Conservation (phyloP, 1,139 yeast species). For the Scheffersomyces segobiensis region DNA sequence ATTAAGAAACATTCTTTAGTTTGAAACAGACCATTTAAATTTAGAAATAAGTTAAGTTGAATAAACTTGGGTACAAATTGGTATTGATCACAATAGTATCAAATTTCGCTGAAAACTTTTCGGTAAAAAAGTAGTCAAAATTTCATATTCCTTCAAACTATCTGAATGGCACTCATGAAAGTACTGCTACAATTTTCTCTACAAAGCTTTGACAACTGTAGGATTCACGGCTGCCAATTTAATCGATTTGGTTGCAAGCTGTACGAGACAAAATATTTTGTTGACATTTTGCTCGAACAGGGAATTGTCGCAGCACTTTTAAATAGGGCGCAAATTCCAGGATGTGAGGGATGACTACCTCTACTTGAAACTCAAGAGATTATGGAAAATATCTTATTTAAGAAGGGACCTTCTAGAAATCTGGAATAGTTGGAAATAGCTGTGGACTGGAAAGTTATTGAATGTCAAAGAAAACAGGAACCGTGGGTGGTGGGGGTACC, state of each 20-base stretch:
- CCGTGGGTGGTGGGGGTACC: slow-evolving; percentile 4
- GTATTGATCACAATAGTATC: neutral
- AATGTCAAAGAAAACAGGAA: slow-evolving; percentile 8
- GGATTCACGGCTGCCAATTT: neutral
- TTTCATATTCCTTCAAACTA: no score
- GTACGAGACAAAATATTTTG: neutral
- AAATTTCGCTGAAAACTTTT: no score
- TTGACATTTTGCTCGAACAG: neutral
- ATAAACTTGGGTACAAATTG: neutral
- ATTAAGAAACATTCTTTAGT: neutral
- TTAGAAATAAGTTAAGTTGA: no score
- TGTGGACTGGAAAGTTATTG: neutral
- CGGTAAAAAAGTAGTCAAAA: no score
- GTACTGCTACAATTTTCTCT: neutral
- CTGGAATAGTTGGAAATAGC: neutral
- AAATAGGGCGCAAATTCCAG: neutral
- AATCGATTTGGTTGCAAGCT: neutral
- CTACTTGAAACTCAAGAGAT: neutral
- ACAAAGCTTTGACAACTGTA: neutral
- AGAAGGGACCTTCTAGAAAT: neutral
- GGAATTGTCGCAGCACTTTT: neutral
- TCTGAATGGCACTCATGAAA: neutral
- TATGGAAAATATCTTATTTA: neutral
- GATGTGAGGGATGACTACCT: neutral
- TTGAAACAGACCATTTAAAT: neutral